Conservation (phyloP, 164 flowering plant genomes). For the Paratinospora sagittata region DNA sequence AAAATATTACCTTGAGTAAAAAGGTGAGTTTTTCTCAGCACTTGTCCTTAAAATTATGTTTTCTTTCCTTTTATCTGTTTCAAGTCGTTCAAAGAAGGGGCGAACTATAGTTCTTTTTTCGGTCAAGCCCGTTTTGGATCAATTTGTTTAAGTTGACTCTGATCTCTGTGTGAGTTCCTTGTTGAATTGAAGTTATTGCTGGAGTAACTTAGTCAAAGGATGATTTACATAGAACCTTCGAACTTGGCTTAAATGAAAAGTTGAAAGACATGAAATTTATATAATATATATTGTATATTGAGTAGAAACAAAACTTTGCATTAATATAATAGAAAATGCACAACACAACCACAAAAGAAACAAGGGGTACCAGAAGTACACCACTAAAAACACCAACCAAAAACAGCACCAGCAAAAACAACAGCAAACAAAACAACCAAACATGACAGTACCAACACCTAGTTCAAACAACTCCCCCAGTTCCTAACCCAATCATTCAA, state of each 20-base stretch:
- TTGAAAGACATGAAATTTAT: neutral
- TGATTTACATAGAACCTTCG: neutral
- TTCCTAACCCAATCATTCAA: too few species aligned
- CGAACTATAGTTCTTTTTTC: neutral
- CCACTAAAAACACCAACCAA: too few species aligned
- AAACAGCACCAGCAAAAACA: too few species aligned
- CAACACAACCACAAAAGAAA: too few species aligned
- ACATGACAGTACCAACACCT: too few species aligned
- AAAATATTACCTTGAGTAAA: constrained; percentile 51
- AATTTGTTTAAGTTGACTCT: neutral
- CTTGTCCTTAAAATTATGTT: neutral
- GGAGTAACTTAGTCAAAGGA: too few species aligned
- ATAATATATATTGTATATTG: too few species aligned
- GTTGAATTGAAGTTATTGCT: neutral
- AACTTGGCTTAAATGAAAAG: neutral
- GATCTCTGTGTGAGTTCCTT: neutral
- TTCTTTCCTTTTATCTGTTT: neutral
- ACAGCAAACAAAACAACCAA: too few species aligned
- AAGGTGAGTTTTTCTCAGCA: constrained; percentile 44
- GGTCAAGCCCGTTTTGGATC: neutral
- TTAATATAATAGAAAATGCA: too few species aligned
- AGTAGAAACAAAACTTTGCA: too few species aligned
- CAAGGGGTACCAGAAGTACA: too few species aligned
- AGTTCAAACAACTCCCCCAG: too few species aligned
- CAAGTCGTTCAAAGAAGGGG: neutral